Conservation (phyloP, 257 asterid genomes). For the Penstemon eatonii region DNA sequence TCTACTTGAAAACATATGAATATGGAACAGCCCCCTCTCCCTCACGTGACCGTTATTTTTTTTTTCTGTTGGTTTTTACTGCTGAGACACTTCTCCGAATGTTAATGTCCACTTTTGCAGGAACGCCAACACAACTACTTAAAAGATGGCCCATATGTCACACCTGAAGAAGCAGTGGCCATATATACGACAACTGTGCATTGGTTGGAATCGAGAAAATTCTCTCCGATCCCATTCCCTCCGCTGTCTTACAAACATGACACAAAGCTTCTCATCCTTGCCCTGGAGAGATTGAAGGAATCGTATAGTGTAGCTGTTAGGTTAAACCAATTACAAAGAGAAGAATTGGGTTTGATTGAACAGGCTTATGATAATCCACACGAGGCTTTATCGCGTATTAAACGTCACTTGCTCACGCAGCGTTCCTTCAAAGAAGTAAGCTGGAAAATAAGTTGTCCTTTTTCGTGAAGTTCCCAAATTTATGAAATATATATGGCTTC, state of each 20-base stretch:
- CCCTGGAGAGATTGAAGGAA: slow-evolving; percentile 96
- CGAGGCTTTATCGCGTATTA: slow-evolving; percentile 93
- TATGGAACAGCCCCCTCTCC: background rate
- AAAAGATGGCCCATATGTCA: slow-evolving; percentile 95
- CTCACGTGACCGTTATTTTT: background rate
- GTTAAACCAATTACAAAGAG: slow-evolving; percentile 91
- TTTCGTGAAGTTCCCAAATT: background rate
- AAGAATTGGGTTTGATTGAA: slow-evolving; percentile 93
- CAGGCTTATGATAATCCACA: slow-evolving; percentile 99
- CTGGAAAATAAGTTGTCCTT: background rate
- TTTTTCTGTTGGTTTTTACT: background rate
- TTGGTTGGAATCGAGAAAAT: slow-evolving; percentile 98
- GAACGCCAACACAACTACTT: slow-evolving; percentile 96
- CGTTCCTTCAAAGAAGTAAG: slow-evolving; percentile 98
- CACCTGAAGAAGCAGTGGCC: slow-evolving; percentile 99
- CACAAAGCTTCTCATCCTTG: slow-evolving; percentile 91
- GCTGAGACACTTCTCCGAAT: background rate
- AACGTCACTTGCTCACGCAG: slow-evolving; percentile 97
- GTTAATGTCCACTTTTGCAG: slow-evolving; percentile 34
- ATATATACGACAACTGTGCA: slow-evolving; percentile 97
- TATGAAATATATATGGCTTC: too few relatives aligned
- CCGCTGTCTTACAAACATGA: slow-evolving; percentile 98
- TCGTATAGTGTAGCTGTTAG: slow-evolving; percentile 98
- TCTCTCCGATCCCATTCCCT: slow-evolving; percentile 95
- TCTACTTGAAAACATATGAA: background rate